Conservation (phyloP, 495 filamentous ascomycete species). For the Hyaloscypha bicolor region DNA sequence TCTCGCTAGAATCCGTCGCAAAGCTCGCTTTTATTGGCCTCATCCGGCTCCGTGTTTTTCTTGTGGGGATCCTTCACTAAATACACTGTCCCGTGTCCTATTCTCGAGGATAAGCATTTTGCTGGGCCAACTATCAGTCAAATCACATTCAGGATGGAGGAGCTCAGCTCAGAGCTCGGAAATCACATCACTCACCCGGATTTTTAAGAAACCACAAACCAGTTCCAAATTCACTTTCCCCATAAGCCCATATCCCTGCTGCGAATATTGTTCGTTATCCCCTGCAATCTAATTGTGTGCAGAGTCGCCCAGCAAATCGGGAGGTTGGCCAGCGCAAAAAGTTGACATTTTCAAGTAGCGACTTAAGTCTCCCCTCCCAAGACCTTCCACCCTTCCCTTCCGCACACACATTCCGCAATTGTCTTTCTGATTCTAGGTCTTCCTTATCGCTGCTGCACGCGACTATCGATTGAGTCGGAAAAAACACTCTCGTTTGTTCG, state of each 20-base stretch:
- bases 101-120: background rate
- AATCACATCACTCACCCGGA: background rate
- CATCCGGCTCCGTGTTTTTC: too few species aligned
- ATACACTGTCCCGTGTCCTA: too few species aligned
- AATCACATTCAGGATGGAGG: background rate
- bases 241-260: background rate
- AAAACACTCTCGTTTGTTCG: conserved; percentile 24
- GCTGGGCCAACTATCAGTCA: background rate
- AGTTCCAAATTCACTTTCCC: background rate
- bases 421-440: conserved; percentile 16
- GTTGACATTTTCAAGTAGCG: background rate
- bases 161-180: background rate
- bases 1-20: too few species aligned
- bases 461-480: background rate
- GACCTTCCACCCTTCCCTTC: conserved; percentile 19
- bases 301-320: background rate
- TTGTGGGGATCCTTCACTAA: too few species aligned
- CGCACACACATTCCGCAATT: conserved; percentile 15
- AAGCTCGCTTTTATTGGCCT: too few species aligned
- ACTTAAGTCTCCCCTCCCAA: conserved; percentile 21
- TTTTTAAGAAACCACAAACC: background rate
- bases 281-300: background rate
- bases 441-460: conserved; percentile 12
- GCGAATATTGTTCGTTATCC: background rate
- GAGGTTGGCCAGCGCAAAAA: background rate